Percentiles rank a stretch among this genome's conserved stretches.
phyloP scores from a whole-genome alignment of 1,139 yeast genomes.

The Yamadazyma pseudoaaseri region DNA sequence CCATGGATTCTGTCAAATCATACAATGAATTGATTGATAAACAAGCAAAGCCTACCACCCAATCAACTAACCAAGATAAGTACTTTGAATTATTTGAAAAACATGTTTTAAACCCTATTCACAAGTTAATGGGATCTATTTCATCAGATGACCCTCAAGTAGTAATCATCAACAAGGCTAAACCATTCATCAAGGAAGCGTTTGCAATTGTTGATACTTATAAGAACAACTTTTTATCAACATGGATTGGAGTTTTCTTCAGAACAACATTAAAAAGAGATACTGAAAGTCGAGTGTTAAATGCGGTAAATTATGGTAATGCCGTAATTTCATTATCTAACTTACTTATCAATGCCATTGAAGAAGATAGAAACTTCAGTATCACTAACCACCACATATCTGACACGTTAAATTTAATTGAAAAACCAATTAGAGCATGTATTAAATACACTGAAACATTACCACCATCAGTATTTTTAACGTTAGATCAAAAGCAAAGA shows the following conservation, averaged over 20 bases:
- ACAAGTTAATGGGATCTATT: conserved; percentile 3
- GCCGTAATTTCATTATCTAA: conserved; percentile 62
- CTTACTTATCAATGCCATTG: conserved; percentile 57
- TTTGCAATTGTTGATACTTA: conserved; percentile 12
- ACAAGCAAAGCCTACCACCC: conserved; percentile 3
- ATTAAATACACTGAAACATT: conserved; percentile 35
- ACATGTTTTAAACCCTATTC: conserved; percentile 7
- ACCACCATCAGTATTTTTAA: conserved; percentile 50
- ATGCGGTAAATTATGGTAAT: conserved; percentile 60
- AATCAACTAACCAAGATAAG: conserved; percentile 6
- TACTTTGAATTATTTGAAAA: conserved; percentile 8
- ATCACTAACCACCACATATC: conserved; percentile 53
- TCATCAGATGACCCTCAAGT: conserved; percentile 1
- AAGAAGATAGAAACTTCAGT: conserved; percentile 58
- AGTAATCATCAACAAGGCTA: conserved; percentile 5
- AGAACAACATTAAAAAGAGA: conserved; percentile 51
- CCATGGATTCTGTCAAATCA: conserved; percentile 6
- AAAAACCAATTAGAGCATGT: conserved; percentile 51
- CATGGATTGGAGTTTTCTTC: conserved; percentile 46
- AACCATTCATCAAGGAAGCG: conserved; percentile 8
- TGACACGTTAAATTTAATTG: conserved; percentile 57
- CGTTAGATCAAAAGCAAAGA: conserved; percentile 22
- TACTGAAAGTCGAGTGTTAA: conserved; percentile 57
- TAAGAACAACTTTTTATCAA: conserved; percentile 21
- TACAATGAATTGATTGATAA: conserved; percentile 13